Base-by-base conservation (phyloP, 768 basidiomycete species). In the Asterophora parasitica region DNA sequence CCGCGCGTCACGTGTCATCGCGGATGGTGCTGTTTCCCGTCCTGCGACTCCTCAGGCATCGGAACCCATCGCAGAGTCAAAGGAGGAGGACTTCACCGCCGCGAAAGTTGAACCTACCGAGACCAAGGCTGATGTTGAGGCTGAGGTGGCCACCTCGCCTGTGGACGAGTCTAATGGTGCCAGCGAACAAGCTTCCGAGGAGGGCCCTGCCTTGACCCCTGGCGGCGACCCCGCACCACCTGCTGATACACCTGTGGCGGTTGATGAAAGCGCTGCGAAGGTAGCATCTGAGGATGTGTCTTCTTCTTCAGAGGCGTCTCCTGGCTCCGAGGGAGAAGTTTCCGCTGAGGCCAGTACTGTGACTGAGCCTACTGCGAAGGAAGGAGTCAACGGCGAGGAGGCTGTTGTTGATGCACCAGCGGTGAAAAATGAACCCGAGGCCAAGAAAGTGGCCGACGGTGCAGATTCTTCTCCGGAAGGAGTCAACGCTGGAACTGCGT, bases 1-100 rank as follows among this genome's bases (percentile, higher is more conserved):
- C 1, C 73, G 85, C 16, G 67, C 65, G 5, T 57, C 74, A 10
- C 66, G 72, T 9, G 53, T 56, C 20, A 57, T 61, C 44, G 52
- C 44, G 26, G 60, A 44, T 44, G 57, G 46, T 30, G 58, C 39
- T 23, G 6, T 23, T 4, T 60, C 63, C 35, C 55, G 63, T 33
- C 61, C 69, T 34, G 57, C 48, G 8, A 66, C 69, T n/a, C 50
- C 30, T 37, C 20, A 30, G 8, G n/a, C n/a, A n/a, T n/a, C n/a
- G n/a, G 43, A 50, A 23, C 32, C 54, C 10, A 39, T 36, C 10
- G 6, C 23, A 2, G 46, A 46, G 33, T 31, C 46, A 2, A 49
- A 50, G 35, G 19, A 30, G 6, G 45, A 40, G 15, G 48, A 42
- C 5, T 12, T 4, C 11, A 42, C 42, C 17, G 12, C 2, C 30